phyloP scores from a whole-genome alignment of 2,329 filamentous ascomycete genomes.

The Alternaria sp. region DNA sequence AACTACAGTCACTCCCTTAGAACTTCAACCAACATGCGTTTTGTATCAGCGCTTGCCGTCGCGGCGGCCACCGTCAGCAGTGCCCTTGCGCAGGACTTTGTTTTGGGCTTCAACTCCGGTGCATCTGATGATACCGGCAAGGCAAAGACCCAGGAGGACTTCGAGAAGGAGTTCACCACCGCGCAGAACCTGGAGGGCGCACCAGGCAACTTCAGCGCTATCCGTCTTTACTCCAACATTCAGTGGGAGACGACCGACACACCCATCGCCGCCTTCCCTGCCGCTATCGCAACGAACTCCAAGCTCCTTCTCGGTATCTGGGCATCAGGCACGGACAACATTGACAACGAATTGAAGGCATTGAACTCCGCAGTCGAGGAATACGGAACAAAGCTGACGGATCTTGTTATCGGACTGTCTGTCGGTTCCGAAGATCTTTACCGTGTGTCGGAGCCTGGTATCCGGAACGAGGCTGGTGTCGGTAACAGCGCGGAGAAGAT shows the following conservation, averaged over 20 bases:
- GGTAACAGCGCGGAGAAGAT: slow-evolving; percentile 71
- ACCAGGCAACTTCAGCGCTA: slow-evolving; percentile 71
- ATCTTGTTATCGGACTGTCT: slow-evolving; percentile 49
- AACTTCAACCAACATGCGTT: slow-evolving; percentile 27
- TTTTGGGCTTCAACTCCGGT: slow-evolving; percentile 49
- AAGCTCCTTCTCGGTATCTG: slow-evolving; percentile 51
- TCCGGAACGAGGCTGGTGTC: slow-evolving; percentile 67
- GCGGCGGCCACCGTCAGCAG: slow-evolving; percentile 33
- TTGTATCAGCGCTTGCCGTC: slow-evolving; percentile 32
- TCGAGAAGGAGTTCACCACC: slow-evolving; percentile 73
- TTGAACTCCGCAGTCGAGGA: slow-evolving; percentile 43
- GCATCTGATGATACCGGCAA: slow-evolving; percentile 39
- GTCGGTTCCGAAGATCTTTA: slow-evolving; percentile 65
- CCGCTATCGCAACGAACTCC: slow-evolving; percentile 47
- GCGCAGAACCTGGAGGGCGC: slow-evolving; percentile 71
- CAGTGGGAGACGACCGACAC: slow-evolving; percentile 71
- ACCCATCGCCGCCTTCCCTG: slow-evolving; percentile 63
- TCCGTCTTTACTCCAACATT: slow-evolving; percentile 76
- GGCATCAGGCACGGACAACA: slow-evolving; percentile 63
- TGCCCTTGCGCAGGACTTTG: slow-evolving; percentile 33
- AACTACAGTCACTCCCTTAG: slow-evolving; percentile 24
- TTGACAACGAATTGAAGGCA: slow-evolving; percentile 48
- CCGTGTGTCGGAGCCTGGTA: slow-evolving; percentile 73
- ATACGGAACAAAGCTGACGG: slow-evolving; percentile 61
- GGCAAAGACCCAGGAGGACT: slow-evolving; percentile 70